Evolutionary conservation across 495 filamentous ascomycete genomes (phyloP).

Genomic region (Pyrenopolyporus hunteri): DNA sequence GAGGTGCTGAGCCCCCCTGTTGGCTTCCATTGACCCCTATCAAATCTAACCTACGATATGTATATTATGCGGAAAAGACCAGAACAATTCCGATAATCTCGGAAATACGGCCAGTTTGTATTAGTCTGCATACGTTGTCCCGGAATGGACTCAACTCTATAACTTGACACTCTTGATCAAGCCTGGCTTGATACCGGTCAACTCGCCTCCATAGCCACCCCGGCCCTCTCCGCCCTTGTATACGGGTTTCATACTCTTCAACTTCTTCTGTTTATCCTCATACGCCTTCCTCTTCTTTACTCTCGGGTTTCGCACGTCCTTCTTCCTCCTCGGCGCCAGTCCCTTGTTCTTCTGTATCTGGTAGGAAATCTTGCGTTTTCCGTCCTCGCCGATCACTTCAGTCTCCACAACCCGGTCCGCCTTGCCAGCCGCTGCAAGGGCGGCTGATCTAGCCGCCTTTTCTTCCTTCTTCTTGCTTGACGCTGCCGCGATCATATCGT

Average conservation of each 20-base stretch:
- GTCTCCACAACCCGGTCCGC: conserved; percentile 63
- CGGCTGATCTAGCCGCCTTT: conserved; percentile 59
- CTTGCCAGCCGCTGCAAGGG: conserved; percentile 51
- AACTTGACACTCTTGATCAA: conserved; percentile 94
- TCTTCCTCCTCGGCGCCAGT: conserved; percentile 83
- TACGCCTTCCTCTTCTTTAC: conserved; percentile 97
- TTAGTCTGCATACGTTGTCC: too few species aligned
- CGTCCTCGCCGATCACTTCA: conserved; percentile 70
- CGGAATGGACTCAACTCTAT: too few species aligned
- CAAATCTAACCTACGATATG: too few species aligned
- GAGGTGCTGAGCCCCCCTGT: too few species aligned
- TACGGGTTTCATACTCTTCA: conserved; percentile 77
- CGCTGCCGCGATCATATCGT: conserved; percentile 78
- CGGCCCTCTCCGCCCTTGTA: conserved; percentile 88
- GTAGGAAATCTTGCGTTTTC: conserved; percentile 88
- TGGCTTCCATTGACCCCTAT: too few species aligned
- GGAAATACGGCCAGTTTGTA: too few species aligned
- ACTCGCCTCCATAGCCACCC: conserved; percentile 89
- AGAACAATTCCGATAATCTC: too few species aligned
- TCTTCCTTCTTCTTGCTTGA: conserved; percentile 77
- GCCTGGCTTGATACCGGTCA: conserved; percentile 93
- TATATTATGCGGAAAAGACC: too few species aligned
- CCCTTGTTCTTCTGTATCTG: conserved; percentile 98
- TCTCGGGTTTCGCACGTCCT: conserved; percentile 90
- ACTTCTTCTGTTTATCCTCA: conserved; percentile 93